Percentiles rank a stretch among this genome's conserved stretches.
These are phyloP conservation scores for Ceratocystis alfenasii DNA, from an alignment of 2,329 filamentous ascomycete species.

Conservation along the genomic window DNA sequence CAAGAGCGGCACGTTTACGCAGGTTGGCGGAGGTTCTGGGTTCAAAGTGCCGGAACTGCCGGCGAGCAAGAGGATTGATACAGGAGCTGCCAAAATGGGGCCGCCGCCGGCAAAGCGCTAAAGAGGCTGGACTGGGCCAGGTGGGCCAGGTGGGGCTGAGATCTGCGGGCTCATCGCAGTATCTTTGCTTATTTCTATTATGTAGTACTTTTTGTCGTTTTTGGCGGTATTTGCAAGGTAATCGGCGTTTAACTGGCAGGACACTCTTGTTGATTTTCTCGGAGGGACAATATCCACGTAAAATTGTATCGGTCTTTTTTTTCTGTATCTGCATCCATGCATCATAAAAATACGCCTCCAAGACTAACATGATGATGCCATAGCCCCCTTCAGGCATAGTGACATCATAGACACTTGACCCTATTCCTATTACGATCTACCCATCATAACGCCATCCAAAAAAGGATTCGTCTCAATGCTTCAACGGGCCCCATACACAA, in stretches of 20 bases:
- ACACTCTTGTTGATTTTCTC: not conserved
- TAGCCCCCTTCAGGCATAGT: not conserved
- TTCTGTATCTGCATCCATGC: not conserved
- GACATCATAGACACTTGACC: not conserved
- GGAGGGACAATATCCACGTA: not conserved
- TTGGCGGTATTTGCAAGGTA: not conserved
- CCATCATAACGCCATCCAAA: not conserved
- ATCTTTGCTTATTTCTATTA: not conserved
- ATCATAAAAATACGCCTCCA: not conserved
- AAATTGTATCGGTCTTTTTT: conserved; percentile 2
- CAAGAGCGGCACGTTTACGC: conserved; percentile 92
- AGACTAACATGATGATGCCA: conserved; percentile 1
- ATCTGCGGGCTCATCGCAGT: not conserved
- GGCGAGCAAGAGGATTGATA: conserved; percentile 59
- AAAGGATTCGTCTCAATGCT: no score
- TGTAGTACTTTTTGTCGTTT: not conserved
- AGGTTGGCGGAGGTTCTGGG: conserved; percentile 50
- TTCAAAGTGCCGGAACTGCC: conserved; percentile 79
- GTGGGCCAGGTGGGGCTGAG: not conserved
- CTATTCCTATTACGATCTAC: not conserved
- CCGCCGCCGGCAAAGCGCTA: conserved; percentile 28
- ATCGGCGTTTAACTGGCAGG: conserved; percentile 7
- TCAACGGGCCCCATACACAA: no score
- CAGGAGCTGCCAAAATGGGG: conserved; percentile 44
- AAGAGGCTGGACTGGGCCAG: not conserved